Evolutionary conservation across 768 basidiomycete species (phyloP), one percentile per base, ranked within the genome.

Genomic region (Boletus coccyginus): DNA sequence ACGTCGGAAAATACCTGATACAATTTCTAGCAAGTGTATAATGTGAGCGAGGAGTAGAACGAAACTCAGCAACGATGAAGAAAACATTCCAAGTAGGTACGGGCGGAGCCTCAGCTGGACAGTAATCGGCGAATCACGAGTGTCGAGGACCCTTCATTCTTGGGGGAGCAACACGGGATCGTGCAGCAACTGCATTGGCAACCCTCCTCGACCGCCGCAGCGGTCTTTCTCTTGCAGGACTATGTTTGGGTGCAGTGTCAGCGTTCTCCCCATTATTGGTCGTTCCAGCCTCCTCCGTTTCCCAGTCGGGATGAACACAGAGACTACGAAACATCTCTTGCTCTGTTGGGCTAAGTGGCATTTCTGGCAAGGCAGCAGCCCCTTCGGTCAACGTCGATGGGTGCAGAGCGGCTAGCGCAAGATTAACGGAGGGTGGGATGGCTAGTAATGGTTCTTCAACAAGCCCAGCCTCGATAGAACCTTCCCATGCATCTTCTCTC

Each of bases 241-340:
- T 29, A 16, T 42, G 53, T n/a, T 57, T 56, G 11, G 46, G 24
- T n/a, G 29, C 27, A 14, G 19, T 14, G 27, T 44, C 52, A 32
- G 27, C 59, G 50, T 55, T 64, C 17, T 58, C 64, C 17, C 49
- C 63, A 24, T 58, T 53, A 7, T 56, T 58, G 35, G 40, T 32
- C 29, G 39, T 35, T 29, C 52, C 60, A 13, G 14, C 43, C 21
- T 82, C 80, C 24, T 82, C 80, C 24, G 47, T 52, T 40, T 71
- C 71, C 79, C 80, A 81, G 56, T 85, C 83, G 19, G 82, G 80
- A 57, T 80, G 77, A 33, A 79, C 74, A 57, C 86, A 90, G 27
- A 90, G 70, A 46, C 80, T 77, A 41, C 76, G 81, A 70, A 90
- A 90, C 47, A 90, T 84, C 68, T 86, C 82, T 64, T 86, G 81